Evolutionary conservation across 331 rosid genomes (phyloP).

Genomic region (Acacia pycnantha): DNA sequence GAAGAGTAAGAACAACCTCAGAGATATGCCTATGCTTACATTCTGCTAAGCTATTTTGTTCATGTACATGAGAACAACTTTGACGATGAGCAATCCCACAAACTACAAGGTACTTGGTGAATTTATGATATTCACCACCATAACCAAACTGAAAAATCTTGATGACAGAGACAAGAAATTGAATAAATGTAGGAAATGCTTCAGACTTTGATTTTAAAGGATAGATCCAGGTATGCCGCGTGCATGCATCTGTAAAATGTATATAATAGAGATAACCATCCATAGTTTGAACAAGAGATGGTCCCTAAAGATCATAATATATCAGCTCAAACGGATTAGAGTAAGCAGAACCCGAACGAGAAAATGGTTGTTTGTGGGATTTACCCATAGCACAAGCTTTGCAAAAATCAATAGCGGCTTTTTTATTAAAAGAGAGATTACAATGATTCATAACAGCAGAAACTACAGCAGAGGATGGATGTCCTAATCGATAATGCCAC

Average conservation of each 20-base stretch:
- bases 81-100: too few relatives aligned
- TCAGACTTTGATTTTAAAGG: neutral
- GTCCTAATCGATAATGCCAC: neutral
- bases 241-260: neutral
- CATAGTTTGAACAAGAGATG: neutral
- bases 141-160: neutral
- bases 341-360: too few relatives aligned
- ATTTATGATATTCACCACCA: neutral
- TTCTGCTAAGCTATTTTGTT: too few relatives aligned
- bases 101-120: neutral
- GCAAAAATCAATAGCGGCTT: neutral
- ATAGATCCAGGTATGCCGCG: neutral
- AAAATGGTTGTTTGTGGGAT: neutral
- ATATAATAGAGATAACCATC: neutral
- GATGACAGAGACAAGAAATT: neutral
- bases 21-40: too few relatives aligned
- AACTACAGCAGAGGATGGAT: neutral
- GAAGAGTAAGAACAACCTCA: too few relatives aligned
- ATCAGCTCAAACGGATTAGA: rapidly evolving
- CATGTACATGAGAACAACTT: too few relatives aligned
- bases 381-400: neutral
- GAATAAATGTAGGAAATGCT: neutral
- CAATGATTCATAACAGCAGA: neutral
- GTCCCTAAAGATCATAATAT: neutral
- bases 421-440: neutral